Evolutionary conservation across 169 alveolate genomes (phyloP), one percentile per base, ranked within the genome.

Genomic region (Plasmodium sp.): DNA sequence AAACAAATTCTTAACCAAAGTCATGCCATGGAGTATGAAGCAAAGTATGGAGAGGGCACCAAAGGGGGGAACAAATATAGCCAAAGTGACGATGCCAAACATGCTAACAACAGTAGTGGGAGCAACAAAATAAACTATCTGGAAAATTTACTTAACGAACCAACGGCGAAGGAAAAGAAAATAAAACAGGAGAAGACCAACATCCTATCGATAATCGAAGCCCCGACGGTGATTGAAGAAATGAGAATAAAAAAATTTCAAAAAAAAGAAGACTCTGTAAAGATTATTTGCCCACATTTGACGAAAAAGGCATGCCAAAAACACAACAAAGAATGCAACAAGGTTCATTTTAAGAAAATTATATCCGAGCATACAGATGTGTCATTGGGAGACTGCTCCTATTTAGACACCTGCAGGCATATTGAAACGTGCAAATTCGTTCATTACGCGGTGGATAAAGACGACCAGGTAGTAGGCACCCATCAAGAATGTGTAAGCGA

Each of bases 391-490:
- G 99, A 98, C 93, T 98, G 99, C 92, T 97, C 99, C 36, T 98
- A 98, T 95, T 93, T 98, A 93, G 99, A 98, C 93, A 98, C 99
- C 4, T 98, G 99, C 93, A 92, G 99, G 39, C 99, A 98, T 92
- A 97, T 97, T 88, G 98, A 98, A 84, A 96, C 98, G 33, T 98
- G 99, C 92, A 97, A 97, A 67, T 98, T 95, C 91, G 98, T 98
- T 43, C 99, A 98, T 95, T 98, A 98, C 94, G 97, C 97, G 75
- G 96, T 98, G 34, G 99, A 90, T 90, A 90, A 98, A 92, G 97
- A 95, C 22, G 96, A 95, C 88, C 91, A 93, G 12, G 75, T 84
- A 67, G 90, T 83, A 22, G n/a, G 72, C 74, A 86, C 62, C 9
- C 18, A 67, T 62, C 96, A 88, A 73, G 67, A 74, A 43, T 27